A percentile compares a stretch with the other conserved stretches of the same genome.
These are phyloP conservation scores for Cercospora sp. DNA, from an alignment of 2,329 filamentous ascomycete species.

Conservation along the genomic window DNA sequence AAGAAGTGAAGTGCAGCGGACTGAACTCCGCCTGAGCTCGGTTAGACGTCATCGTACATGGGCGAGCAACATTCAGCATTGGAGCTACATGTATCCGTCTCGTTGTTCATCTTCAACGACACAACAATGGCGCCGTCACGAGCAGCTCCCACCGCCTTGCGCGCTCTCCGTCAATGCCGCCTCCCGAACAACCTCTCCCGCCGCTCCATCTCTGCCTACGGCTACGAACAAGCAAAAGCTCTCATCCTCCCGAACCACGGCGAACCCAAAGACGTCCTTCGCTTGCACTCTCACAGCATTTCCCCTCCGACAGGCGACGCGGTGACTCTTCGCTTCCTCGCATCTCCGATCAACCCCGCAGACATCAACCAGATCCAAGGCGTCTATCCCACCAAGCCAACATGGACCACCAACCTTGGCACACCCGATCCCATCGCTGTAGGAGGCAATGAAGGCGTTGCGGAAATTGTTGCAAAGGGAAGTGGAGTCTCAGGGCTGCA, in stretches of 20 bases:
- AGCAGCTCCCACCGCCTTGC: constrained; percentile 18
- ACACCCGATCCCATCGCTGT: constrained; percentile 75
- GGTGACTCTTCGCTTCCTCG: constrained; percentile 82
- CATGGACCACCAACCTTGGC: constrained; percentile 73
- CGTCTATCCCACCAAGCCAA: constrained; percentile 83
- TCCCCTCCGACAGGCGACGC: constrained; percentile 68
- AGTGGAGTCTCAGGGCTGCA: constrained; percentile 60
- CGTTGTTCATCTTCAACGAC: not conserved
- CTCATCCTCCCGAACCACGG: constrained; percentile 73
- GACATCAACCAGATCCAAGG: constrained; percentile 98
- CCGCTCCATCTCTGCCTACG: constrained; percentile 62
- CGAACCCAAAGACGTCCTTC: constrained; percentile 69
- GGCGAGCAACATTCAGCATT: not conserved
- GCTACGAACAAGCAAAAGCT: constrained; percentile 83
- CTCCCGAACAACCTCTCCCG: constrained; percentile 20
- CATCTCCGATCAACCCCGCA: constrained; percentile 91
- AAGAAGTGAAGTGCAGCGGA: constrained; percentile 10
- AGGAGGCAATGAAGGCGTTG: constrained; percentile 88
- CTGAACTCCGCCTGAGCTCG: constrained; percentile 7
- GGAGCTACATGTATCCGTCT: not conserved
- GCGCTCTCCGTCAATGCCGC: not conserved
- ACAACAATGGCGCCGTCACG: constrained; percentile 29
- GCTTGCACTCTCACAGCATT: constrained; percentile 73
- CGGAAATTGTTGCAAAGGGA: constrained; percentile 77
- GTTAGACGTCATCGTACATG: constrained; percentile 5